phyloP scores from a whole-genome alignment of 495 filamentous ascomycete species.

The Penicillium malachiteum region DNA sequence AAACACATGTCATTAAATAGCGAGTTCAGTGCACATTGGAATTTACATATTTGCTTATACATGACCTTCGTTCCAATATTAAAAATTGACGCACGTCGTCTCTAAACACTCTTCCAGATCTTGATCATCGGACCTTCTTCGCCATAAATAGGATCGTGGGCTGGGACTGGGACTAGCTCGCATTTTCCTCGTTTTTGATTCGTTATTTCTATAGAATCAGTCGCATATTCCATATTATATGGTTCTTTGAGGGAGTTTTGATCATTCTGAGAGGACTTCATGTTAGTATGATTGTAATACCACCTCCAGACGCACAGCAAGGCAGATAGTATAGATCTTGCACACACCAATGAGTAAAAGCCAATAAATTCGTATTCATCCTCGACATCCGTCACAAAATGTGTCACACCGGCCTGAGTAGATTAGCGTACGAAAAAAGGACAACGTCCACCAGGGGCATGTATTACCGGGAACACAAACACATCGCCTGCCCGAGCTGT shows the following conservation, averaged over 20 bases:
- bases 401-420: neutral
- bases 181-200: conserved; percentile 1
- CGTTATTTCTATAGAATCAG: conserved; percentile 3
- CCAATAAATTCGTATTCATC: neutral
- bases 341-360: neutral
- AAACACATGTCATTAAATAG: neutral
- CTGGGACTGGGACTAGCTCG: conserved; percentile 2
- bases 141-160: conserved; percentile 5
- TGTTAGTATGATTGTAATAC: too few relatives aligned
- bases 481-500: neutral
- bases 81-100: neutral
- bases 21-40: too few relatives aligned
- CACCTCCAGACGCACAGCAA: too few relatives aligned
- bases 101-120: neutral
- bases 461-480: neutral
- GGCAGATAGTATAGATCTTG: too few relatives aligned
- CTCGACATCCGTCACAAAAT: neutral
- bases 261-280: neutral
- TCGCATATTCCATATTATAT: conserved; percentile 6
- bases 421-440: neutral
- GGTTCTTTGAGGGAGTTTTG: conserved; percentile 6
- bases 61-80: neutral
- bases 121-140: neutral
- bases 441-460: neutral
- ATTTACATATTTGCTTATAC: neutral